These are phyloP conservation scores for Microdochium paspali DNA, from an alignment of 2,329 filamentous ascomycete genomes.

Conservation along the genomic window DNA sequence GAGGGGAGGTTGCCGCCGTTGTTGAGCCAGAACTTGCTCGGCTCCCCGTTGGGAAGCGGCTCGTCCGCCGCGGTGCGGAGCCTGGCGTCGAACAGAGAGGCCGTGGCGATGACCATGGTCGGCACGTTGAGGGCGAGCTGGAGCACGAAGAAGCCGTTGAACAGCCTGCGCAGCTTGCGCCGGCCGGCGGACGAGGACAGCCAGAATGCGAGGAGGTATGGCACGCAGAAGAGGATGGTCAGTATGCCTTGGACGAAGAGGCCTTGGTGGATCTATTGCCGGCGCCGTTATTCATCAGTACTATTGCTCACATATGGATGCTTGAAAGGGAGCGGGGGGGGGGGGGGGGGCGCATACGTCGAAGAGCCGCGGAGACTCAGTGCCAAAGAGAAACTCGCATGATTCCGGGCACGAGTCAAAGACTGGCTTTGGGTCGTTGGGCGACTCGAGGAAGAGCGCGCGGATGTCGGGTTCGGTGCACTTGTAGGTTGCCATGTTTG, in stretches of 20 bases:
- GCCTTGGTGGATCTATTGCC: neutral
- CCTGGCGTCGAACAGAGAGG: neutral
- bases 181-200: neutral
- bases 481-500: neutral
- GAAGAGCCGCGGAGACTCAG: neutral
- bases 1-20: neutral
- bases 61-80: neutral
- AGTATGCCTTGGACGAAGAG: neutral
- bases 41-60: too few relatives aligned
- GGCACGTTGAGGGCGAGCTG: neutral
- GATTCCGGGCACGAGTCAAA: neutral
- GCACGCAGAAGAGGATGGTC: neutral
- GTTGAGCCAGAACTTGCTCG: neutral
- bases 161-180: neutral
- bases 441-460: neutral
- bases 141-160: neutral
- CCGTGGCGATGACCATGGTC: neutral
- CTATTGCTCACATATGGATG: too few relatives aligned
- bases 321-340: neutral
- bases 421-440: neutral
- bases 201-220: neutral
- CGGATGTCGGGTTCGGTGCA: neutral
- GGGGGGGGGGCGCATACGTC: neutral
- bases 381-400: neutral
- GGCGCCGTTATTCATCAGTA: too few relatives aligned